Evolutionary conservation across 2,329 filamentous ascomycete species (phyloP).

Genomic region (Ciborinia camelliae): DNA sequence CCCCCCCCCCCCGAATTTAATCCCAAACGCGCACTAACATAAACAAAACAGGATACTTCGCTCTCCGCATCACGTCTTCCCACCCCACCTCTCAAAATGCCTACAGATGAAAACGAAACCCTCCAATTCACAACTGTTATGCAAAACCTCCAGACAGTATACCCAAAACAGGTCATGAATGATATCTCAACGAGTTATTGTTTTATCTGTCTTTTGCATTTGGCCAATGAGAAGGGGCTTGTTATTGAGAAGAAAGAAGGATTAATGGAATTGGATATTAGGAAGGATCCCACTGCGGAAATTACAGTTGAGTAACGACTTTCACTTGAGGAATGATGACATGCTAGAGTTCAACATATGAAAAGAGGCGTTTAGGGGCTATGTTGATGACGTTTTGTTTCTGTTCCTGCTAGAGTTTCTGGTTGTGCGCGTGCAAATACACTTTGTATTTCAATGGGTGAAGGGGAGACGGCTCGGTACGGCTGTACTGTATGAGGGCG

Average conservation of each 20-base stretch:
- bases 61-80: conserved; percentile 32
- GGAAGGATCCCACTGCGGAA: conserved; percentile 60
- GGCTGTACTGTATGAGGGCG: not conserved
- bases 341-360: not conserved
- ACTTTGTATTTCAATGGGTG: not conserved
- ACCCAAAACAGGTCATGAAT: conserved; percentile 79
- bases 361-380: not conserved
- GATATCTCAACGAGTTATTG: conserved; percentile 93
- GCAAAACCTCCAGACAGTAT: conserved; percentile 81
- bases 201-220: conserved; percentile 78
- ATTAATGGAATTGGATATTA: conserved; percentile 58
- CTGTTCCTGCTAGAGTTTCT: not conserved
- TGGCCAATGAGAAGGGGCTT: conserved; percentile 74
- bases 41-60: conserved; percentile 8
- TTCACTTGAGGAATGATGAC: not conserved
- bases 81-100: conserved; percentile 38
- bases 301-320: conserved; percentile 40
- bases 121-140: conserved; percentile 90
- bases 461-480: too few species aligned
- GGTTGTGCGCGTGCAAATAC: not conserved
- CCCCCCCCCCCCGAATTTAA: not conserved
- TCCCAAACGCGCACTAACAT: not conserved
- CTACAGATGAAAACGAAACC: conserved; percentile 42
- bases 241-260: conserved; percentile 53
- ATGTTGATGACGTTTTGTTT: not conserved